Percentiles rank a stretch among this genome's conserved stretches.
These are phyloP conservation scores for Colletotrichum lentis DNA, from an alignment of 2,329 filamentous ascomycete species.

Conservation along the genomic window DNA sequence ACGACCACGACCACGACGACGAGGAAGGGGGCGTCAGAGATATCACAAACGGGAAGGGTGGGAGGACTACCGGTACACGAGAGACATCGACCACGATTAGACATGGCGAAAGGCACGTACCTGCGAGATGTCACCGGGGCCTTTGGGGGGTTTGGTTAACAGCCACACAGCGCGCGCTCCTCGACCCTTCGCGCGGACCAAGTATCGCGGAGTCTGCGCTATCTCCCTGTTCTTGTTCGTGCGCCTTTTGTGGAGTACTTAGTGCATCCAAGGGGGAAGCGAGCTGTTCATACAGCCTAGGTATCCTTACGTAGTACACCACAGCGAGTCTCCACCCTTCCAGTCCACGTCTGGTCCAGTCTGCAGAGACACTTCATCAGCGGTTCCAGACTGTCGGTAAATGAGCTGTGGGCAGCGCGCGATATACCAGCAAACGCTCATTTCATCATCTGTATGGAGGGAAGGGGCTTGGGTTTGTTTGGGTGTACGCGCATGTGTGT, in stretches of 20 bases:
- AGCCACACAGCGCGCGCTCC: too few species aligned
- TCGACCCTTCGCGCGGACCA: constrained; percentile 10
- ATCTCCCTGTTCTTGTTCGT: constrained; percentile 9
- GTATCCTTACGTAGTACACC: neutral
- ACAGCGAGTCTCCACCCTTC: neutral
- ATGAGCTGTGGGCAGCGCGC: constrained; percentile 19
- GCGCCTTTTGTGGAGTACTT: constrained; percentile 22
- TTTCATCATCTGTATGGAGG: constrained; percentile 11
- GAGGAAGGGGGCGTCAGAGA: too few species aligned
- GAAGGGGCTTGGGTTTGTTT: too few species aligned
- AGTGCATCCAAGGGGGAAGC: constrained; percentile 1
- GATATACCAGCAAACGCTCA: constrained; percentile 12
- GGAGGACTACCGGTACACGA: too few species aligned
- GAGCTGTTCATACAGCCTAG: too few species aligned
- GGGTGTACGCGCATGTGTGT: neutral
- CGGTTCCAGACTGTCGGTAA: constrained; percentile 34
- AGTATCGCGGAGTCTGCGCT: constrained; percentile 5
- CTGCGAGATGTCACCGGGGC: neutral
- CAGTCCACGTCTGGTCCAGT: constrained; percentile 6
- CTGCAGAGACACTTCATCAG: constrained; percentile 36
- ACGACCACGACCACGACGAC: too few species aligned
- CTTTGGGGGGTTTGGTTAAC: neutral
- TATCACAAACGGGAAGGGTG: neutral
- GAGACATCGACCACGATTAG: neutral
- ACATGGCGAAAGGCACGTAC: too few species aligned